Percentiles rank a stretch among this genome's conserved stretches.
Conservation (phyloP, 2,329 filamentous ascomycete genomes). For the Epicoccum nigrum region DNA sequence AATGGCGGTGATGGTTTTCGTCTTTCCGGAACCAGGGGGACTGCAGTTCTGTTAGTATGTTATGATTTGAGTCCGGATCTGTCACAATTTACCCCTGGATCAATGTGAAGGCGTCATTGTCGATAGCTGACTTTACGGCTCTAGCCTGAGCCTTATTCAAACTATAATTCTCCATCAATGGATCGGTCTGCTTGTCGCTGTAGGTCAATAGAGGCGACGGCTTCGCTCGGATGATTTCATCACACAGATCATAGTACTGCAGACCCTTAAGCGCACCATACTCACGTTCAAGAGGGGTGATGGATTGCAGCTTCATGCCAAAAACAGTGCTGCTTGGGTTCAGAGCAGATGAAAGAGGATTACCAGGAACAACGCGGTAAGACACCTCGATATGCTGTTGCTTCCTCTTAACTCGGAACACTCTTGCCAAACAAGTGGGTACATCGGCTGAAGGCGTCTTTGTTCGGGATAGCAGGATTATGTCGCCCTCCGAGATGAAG, state of each 20-base stretch:
- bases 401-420: constrained; percentile 80
- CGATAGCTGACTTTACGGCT: constrained; percentile 87
- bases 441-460: constrained; percentile 71
- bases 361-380: constrained; percentile 76
- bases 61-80: neutral
- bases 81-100: constrained; percentile 73
- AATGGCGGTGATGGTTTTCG: constrained; percentile 96
- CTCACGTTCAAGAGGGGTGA: constrained; percentile 94
- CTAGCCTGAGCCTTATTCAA: constrained; percentile 89
- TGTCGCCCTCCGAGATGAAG: constrained; percentile 80
- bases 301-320: constrained; percentile 85
- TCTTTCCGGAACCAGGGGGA: constrained; percentile 95
- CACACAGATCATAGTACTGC: constrained; percentile 94
- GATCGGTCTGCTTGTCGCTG: constrained; percentile 71
- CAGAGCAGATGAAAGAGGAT: constrained; percentile 68
- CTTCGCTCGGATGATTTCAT: constrained; percentile 86
- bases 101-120: constrained; percentile 96
- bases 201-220: constrained; percentile 89
- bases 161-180: constrained; percentile 75
- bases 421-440: constrained; percentile 84
- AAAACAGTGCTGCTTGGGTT: constrained; percentile 72
- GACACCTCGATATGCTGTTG: constrained; percentile 82
- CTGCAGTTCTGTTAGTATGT: constrained; percentile 51
- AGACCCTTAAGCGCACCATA: constrained; percentile 89
- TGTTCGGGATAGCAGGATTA: constrained; percentile 81